Evolutionary conservation across 495 filamentous ascomycete species (phyloP).

Genomic region (Xylaria scruposa): DNA sequence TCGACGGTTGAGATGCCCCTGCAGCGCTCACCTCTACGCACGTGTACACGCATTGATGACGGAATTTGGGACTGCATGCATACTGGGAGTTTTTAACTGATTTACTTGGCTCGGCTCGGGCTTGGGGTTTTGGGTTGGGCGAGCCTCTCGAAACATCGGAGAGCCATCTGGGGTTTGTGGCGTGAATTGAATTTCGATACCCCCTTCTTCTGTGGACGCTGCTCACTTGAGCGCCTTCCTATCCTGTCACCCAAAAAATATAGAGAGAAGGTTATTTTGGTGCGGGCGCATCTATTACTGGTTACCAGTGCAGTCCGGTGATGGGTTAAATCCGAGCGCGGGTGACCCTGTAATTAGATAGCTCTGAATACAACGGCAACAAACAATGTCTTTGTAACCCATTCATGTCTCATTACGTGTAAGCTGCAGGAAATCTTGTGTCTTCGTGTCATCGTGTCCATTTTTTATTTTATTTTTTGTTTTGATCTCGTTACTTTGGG

Average conservation of each 20-base stretch:
- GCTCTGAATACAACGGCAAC: background rate
- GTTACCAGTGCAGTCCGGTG: constrained; percentile 6
- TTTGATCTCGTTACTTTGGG: background rate
- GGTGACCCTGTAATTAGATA: constrained; percentile 1
- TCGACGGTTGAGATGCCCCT: constrained; percentile 14
- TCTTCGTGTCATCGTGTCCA: background rate
- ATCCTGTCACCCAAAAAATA: constrained; percentile 21
- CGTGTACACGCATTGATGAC: constrained; percentile 26
- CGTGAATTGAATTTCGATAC: constrained; percentile 31
- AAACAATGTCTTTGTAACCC: background rate
- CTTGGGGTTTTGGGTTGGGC: constrained; percentile 10
- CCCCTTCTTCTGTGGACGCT: constrained; percentile 27
- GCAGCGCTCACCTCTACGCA: background rate
- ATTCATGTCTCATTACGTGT: constrained; percentile 4
- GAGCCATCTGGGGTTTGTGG: constrained; percentile 16
- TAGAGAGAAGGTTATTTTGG: constrained; percentile 18
- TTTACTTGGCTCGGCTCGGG: constrained; percentile 17
- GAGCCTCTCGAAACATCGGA: constrained; percentile 4
- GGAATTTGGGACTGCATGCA: constrained; percentile 25
- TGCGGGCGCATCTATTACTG: constrained; percentile 3
- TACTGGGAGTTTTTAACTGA: constrained; percentile 24
- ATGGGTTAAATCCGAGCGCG: background rate
- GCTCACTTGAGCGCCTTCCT: constrained; percentile 16
- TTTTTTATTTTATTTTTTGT: background rate
- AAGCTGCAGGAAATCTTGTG: background rate